Percentiles rank a stretch among this genome's conserved stretches.
phyloP scores from a whole-genome alignment of 139 green algal species.

The Ulvella scutata region DNA sequence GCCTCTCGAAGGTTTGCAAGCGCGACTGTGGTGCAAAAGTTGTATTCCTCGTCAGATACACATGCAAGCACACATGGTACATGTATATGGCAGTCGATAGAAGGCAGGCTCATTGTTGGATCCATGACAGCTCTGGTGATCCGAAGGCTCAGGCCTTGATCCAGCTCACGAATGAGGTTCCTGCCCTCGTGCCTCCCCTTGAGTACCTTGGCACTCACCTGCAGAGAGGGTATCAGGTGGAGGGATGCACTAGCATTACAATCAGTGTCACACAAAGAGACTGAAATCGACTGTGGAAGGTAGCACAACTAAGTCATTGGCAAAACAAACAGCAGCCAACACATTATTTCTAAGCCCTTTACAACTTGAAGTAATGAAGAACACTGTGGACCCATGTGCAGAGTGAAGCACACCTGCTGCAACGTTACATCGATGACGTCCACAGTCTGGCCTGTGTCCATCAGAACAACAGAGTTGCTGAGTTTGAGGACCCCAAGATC shows the following conservation, averaged over 20 bases:
- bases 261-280: too few species aligned
- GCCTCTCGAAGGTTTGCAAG: not conserved
- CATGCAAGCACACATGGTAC: not conserved
- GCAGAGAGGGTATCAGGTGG: not conserved
- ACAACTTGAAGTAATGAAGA: too few species aligned
- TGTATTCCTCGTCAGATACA: not conserved
- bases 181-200: constrained; percentile 6
- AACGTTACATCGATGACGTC: not conserved
- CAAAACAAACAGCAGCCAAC: too few species aligned
- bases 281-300: too few species aligned
- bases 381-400: too few species aligned
- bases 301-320: too few species aligned
- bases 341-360: too few species aligned
- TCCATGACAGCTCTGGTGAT: constrained; percentile 32
- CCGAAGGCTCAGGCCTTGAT: constrained; percentile 16
- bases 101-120: not conserved
- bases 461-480: constrained; percentile 38
- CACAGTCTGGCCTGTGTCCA: constrained; percentile 14
- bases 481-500: constrained; percentile 58
- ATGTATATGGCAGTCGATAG: not conserved
- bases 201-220: not conserved
- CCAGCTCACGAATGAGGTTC: constrained; percentile 47
- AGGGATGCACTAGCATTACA: not conserved
- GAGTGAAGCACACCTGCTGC: not conserved
- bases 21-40: constrained; percentile 6